These are phyloP conservation scores for Heliamphora exappendiculata DNA, from an alignment of 148 eudicot species.

Conservation along the genomic window DNA sequence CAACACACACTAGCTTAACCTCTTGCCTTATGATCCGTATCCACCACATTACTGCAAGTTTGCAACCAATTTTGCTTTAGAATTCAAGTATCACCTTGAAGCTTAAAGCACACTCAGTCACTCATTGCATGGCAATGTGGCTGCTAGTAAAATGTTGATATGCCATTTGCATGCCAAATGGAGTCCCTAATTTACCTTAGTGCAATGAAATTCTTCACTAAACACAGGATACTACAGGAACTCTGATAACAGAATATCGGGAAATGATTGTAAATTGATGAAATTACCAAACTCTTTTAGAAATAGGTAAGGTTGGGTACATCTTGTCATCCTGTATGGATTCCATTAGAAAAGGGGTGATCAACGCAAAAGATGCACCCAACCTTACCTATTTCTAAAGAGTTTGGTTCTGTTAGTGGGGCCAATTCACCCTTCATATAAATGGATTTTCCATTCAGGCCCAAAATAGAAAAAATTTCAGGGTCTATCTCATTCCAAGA, in stretches of 20 bases:
- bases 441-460: too few relatives aligned
- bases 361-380: too few relatives aligned
- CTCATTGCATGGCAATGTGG: neutral
- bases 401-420: too few relatives aligned
- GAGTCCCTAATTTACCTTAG: neutral
- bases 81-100: neutral
- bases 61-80: neutral
- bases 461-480: too few relatives aligned
- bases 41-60: neutral
- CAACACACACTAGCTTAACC: too few relatives aligned
- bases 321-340: too few relatives aligned
- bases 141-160: neutral
- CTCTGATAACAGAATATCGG: neutral
- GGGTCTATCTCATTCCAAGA: too few relatives aligned
- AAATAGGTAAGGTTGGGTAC: too few relatives aligned
- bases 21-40: neutral
- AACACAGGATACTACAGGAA: neutral
- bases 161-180: neutral
- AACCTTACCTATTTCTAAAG: too few relatives aligned
- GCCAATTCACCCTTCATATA: too few relatives aligned
- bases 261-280: neutral
- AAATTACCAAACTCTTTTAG: neutral
- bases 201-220: neutral
- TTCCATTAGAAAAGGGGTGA: too few relatives aligned
- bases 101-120: neutral